Percentiles rank a stretch among this genome's conserved stretches.
Evolutionary conservation across 2,329 filamentous ascomycete genomes (phyloP).

Genomic region (Sporothrix brunneoviolacea): DNA sequence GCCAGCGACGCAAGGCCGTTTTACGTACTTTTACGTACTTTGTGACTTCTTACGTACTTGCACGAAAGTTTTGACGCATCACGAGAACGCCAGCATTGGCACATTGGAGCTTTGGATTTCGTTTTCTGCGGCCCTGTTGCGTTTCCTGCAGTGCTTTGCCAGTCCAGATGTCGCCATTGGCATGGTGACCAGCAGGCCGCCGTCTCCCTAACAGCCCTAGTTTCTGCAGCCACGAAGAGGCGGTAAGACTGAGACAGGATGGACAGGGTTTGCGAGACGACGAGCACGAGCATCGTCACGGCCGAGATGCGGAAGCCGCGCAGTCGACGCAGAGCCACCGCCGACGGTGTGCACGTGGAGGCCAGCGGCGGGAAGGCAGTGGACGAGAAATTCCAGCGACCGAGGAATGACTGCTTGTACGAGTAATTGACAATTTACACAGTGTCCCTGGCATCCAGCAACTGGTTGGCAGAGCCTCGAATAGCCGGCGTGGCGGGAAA

Average conservation of each 20-base stretch:
- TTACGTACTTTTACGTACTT: constrained; percentile 13
- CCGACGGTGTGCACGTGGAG: too few relatives aligned
- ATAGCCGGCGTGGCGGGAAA: constrained; percentile 4
- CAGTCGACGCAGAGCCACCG: too few relatives aligned
- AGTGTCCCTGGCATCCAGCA: too few relatives aligned
- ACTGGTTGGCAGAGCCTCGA: constrained; percentile 14
- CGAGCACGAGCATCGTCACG: too few relatives aligned
- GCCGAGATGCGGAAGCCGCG: too few relatives aligned
- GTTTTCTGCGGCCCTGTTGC: background rate
- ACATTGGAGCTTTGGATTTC: background rate
- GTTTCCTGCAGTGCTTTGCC: background rate
- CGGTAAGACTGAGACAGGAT: constrained; percentile 2
- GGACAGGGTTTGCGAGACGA: background rate
- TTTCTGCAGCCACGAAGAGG: background rate
- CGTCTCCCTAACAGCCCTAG: background rate
- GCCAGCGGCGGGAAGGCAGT: too few relatives aligned
- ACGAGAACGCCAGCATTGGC: constrained; percentile 11
- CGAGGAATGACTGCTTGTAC: too few relatives aligned
- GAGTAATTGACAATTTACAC: too few relatives aligned
- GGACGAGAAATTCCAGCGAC: too few relatives aligned
- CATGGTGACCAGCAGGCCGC: background rate
- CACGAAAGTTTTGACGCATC: constrained; percentile 15
- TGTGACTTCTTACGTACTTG: constrained; percentile 14
- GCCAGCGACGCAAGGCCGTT: constrained; percentile 3
- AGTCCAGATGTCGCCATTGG: constrained; percentile 1